phyloP scores from a whole-genome alignment of 768 basidiomycete genomes.

The Mycena crocata region DNA sequence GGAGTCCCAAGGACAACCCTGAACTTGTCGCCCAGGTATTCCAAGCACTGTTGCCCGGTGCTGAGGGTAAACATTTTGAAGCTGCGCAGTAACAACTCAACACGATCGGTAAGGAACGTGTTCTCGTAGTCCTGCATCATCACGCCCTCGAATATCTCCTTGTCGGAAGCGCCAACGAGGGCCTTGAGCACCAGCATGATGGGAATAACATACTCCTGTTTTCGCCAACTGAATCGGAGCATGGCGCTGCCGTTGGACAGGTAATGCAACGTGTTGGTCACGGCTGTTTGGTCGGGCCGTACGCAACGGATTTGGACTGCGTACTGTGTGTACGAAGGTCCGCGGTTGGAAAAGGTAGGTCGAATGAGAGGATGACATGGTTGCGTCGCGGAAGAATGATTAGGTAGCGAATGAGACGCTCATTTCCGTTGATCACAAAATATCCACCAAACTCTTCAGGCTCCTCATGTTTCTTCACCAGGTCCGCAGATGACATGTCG shows the following conservation, averaged over 20 bases:
- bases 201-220: slow-evolving; percentile 98
- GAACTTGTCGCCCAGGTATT: slow-evolving; percentile 97
- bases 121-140: slow-evolving; percentile 98
- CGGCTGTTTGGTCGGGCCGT: slow-evolving; percentile 90
- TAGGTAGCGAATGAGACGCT: slow-evolving; percentile 98
- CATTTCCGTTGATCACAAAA: slow-evolving; percentile 98
- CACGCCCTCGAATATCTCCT: slow-evolving; percentile 95
- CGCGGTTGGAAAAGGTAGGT: slow-evolving; percentile 91
- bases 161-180: slow-evolving; percentile 89
- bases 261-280: slow-evolving; percentile 98
- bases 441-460: slow-evolving; percentile 99
- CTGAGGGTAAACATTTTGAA: slow-evolving; percentile 93
- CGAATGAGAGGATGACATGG: slow-evolving; percentile 93
- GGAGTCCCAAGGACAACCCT: slow-evolving; percentile 90
- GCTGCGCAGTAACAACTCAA: slow-evolving; percentile 92
- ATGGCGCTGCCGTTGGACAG: slow-evolving; percentile 97
- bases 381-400: slow-evolving; percentile 95
- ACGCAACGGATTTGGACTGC: slow-evolving; percentile 97
- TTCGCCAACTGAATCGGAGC: slow-evolving; percentile 95
- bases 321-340: slow-evolving; percentile 93
- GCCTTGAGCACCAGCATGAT: slow-evolving; percentile 97
- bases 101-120: slow-evolving; percentile 97
- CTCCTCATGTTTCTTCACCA: slow-evolving; percentile 93
- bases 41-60: slow-evolving; percentile 91
- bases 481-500: slow-evolving; percentile 83